phyloP scores from a whole-genome alignment of 2,329 filamentous ascomycete genomes.

The Sclerotinia subarctica region DNA sequence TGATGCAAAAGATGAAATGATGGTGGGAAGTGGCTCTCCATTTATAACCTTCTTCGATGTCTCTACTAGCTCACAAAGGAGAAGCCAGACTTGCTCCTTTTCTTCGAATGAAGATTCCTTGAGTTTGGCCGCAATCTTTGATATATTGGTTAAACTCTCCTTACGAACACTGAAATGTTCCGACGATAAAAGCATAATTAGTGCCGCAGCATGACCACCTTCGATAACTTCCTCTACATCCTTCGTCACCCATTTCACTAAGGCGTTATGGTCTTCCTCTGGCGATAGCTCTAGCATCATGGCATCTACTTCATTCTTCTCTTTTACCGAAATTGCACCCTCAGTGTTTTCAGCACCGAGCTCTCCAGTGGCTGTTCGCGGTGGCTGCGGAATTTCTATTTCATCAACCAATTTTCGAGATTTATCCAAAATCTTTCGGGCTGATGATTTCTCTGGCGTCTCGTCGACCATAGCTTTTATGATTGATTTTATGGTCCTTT shows the following conservation, averaged over 20 bases:
- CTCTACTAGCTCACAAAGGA: constrained; percentile 77
- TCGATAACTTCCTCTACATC: constrained; percentile 76
- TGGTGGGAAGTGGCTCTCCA: constrained; percentile 62
- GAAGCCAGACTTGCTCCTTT: constrained; percentile 72
- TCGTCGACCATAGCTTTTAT: constrained; percentile 43
- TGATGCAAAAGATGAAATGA: constrained; percentile 72
- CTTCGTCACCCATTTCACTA: constrained; percentile 69
- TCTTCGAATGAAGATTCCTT: constrained; percentile 71
- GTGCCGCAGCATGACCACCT: constrained; percentile 65
- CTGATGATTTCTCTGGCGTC: constrained; percentile 42
- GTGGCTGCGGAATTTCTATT: constrained; percentile 28
- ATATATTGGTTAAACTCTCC: constrained; percentile 69
- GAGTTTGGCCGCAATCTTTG: constrained; percentile 61
- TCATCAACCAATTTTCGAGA: constrained; percentile 33
- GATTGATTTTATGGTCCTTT: constrained; percentile 45
- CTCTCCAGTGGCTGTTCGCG: not conserved
- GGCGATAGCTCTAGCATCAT: constrained; percentile 23
- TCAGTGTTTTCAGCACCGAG: not conserved
- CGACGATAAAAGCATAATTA: constrained; percentile 75
- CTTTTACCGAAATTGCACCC: constrained; percentile 21
- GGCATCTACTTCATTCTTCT: constrained; percentile 24
- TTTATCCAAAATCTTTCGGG: constrained; percentile 30
- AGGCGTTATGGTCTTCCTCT: constrained; percentile 47
- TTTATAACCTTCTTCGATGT: constrained; percentile 59
- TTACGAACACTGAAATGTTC: constrained; percentile 71